Evolutionary conservation across 257 asterid species (phyloP).

Genomic region (Leonotis leonurus): DNA sequence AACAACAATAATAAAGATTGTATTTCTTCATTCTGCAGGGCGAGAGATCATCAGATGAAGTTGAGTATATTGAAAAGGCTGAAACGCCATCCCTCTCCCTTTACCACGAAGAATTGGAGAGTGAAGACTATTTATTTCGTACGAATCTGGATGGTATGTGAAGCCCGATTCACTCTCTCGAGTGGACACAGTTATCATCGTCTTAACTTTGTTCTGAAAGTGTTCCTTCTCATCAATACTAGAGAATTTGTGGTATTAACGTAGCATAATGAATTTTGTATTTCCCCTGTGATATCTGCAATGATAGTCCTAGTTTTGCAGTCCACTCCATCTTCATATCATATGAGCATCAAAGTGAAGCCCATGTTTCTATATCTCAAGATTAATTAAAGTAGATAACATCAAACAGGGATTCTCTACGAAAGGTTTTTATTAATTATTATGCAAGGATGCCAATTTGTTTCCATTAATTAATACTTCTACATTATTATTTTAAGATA

Average conservation of each 20-base stretch:
- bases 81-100: conserved; percentile 42
- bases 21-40: conserved; percentile 61
- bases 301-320: conserved; percentile 1
- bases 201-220: neutral
- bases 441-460: no score
- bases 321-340: conserved; percentile 1
- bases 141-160: conserved; percentile 55
- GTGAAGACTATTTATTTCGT: conserved; percentile 72
- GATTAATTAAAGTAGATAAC: no score
- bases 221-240: neutral
- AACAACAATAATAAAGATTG: conserved; percentile 1
- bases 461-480: no score
- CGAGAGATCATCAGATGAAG: conserved; percentile 36
- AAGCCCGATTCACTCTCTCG: neutral
- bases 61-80: conserved; percentile 20
- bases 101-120: conserved; percentile 77
- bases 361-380: no score
- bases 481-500: no score
- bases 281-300: neutral
- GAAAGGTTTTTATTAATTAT: no score
- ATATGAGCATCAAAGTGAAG: neutral
- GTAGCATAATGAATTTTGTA: neutral
- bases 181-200: neutral
- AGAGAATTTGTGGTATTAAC: neutral
- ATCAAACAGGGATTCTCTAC: no score